Evolutionary conservation across 768 basidiomycete genomes (phyloP), one percentile per base, ranked within the genome.

Genomic region (Cystofilobasidium ferigula): DNA sequence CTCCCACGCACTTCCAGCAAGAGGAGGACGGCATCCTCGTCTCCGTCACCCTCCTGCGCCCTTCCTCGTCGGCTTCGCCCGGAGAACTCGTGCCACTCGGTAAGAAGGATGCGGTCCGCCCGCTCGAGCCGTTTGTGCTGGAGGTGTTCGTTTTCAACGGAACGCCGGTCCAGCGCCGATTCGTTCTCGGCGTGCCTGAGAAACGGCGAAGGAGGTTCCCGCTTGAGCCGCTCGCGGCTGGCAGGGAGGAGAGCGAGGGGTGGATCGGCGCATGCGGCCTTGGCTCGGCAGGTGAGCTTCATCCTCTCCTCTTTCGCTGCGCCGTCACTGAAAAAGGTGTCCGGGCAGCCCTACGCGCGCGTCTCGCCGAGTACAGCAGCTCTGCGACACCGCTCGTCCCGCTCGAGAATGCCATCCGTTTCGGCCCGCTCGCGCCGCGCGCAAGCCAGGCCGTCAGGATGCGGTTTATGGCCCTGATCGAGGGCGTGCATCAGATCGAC

Each of bases 61-160:
- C 63, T 9, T 26, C 59, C 16, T 13, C 30, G n/a, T 43, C 26
- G 26, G 28, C n/a, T n/a, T n/a, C n/a, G 51, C 12, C 28, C 12
- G 26, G 28, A 54, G n/a, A n/a, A n/a, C n/a, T n/a, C 51, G 51
- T 18, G n/a, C 35, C n/a, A 9, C 53, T 53, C 61, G 16, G 28
- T 26, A 28, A 20, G 74, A 38, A 80, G 76, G 68, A 83, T 1
- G 62, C 79, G 76, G 84, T 91, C 72, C 85, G 83, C 69, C 86
- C 87, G 22, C 78, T 86, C 32, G 84, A 88, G 70, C 78, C 81
- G 58, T 92, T 92, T 73, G 85, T 84, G 59, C 75, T 92, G 71
- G 89, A 92, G 68, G 85, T 91, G 3, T 91, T 92, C 71, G 87
- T 91, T 62, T 90, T 86, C 71, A 92, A 91, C 71, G 85, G 85